Base-by-base conservation (phyloP, 2,329 filamentous ascomycete species). In the Rutstroemia sp. region DNA sequence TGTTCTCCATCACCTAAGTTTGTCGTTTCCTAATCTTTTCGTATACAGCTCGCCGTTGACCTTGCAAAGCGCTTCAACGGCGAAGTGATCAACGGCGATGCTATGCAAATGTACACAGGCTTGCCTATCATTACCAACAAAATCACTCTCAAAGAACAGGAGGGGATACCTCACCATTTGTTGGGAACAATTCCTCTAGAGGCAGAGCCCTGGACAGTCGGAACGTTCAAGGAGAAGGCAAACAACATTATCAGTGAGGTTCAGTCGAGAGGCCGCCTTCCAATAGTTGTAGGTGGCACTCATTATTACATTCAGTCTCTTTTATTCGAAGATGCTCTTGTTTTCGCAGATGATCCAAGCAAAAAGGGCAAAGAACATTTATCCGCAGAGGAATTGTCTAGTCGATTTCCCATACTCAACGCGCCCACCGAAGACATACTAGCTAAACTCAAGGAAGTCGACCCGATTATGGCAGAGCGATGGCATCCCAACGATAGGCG, bases 41-140 rank as follows among this genome's bases (percentile, higher is more conserved):
- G 61, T 48, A 65, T 55, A 27, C 50, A 70, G 69, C 64, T 71
- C 63, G 94, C 94, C 8, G 87, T 99, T 42, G 89, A 96, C 61
- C 75, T 99, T 51, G 94, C 95, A 1, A 78, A 78, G 44, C 82
- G 80, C 21, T 92, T 91, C 72, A 86, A 94, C 71, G 94, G 95
- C 68, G 94, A 99, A 72, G 82, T 99, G 52, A 91, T 99, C 73
- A 99, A 99, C 69, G 89, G 89, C 48, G 94, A 99, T 76, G 94
- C 94, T 41, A 96, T 99, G 91, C 94, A 99, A 70, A 84, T 99
- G 73, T 99, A 99, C 71, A 80, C 82, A 53, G 94, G 94, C 2
- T 76, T 99, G 45, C 91, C 94, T 5, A 86, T 97, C 61, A 92
- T 97, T 64, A 99, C 94, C 25, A 99, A 99, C 71, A 95, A 97